These are phyloP conservation scores for Metarhizium guizhouense DNA, from an alignment of 2,329 filamentous ascomycete genomes.

Conservation along the genomic window DNA sequence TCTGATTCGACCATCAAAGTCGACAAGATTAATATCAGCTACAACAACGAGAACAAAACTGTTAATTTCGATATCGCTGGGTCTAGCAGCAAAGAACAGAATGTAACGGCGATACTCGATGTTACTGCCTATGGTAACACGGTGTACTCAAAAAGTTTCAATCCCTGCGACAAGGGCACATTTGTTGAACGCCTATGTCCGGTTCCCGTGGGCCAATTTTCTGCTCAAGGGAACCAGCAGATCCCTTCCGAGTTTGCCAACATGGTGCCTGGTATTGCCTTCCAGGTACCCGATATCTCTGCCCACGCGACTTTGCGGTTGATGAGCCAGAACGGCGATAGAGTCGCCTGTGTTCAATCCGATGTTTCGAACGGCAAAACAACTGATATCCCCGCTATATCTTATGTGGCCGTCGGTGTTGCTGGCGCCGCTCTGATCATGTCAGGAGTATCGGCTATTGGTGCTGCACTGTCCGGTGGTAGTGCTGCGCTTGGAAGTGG, in stretches of 20 bases:
- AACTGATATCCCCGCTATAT: conserved; percentile 62
- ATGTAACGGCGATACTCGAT: conserved; percentile 67
- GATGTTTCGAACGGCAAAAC: conserved; percentile 83
- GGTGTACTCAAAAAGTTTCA: conserved; percentile 71
- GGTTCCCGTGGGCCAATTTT: conserved; percentile 67
- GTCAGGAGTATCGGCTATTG: conserved; percentile 61
- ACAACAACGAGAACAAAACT: conserved; percentile 63
- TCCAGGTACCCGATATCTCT: conserved; percentile 81
- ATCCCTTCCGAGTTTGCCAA: conserved; percentile 64
- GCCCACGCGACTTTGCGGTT: conserved; percentile 75
- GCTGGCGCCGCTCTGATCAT: conserved; percentile 75
- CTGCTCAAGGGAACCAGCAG: conserved; percentile 59
- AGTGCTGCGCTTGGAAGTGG: conserved; percentile 37
- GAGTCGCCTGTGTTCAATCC: conserved; percentile 77
- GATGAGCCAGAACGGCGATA: conserved; percentile 47
- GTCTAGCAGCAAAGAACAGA: conserved; percentile 62
- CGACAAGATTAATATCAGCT: conserved; percentile 65
- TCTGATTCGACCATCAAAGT: conserved; percentile 51
- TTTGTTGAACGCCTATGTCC: conserved; percentile 73
- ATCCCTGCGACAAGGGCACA: conserved; percentile 65
- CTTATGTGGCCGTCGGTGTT: conserved; percentile 75
- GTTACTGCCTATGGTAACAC: conserved; percentile 78
- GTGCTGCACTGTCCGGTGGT: conserved; percentile 40
- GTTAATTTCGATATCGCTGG: conserved; percentile 79
- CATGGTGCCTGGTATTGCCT: conserved; percentile 80